Conservation (phyloP, 331 rosid genomes). For the Acacia concinna region DNA sequence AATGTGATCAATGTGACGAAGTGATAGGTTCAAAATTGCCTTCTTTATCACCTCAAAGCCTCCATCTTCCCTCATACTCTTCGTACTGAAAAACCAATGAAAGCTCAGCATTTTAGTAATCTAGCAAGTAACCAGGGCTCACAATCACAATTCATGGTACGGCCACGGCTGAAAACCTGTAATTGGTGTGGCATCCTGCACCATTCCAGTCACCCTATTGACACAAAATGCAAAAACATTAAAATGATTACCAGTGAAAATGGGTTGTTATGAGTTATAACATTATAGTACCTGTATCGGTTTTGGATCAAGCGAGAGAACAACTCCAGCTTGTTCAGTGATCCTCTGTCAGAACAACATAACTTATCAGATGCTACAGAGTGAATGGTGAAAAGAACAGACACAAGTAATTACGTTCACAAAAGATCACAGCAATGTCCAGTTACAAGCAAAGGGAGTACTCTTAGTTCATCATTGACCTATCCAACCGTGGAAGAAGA, state of each 20-base stretch:
- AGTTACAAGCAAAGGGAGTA: not conserved
- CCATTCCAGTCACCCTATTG: constrained; percentile 99
- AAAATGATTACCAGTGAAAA: constrained; percentile 16
- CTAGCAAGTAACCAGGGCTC: not conserved
- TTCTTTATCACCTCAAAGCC: constrained; percentile 90
- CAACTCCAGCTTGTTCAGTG: constrained; percentile 98
- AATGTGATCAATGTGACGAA: constrained; percentile 85
- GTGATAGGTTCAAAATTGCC: constrained; percentile 93
- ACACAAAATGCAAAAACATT: constrained; percentile 25
- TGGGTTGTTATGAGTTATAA: not conserved
- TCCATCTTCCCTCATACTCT: constrained; percentile 98
- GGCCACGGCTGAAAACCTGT: constrained; percentile 55
- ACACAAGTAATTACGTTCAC: not conserved
- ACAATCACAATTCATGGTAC: constrained; percentile 2
- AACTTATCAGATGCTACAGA: constrained; percentile 13
- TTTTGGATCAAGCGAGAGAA: constrained; percentile 94
- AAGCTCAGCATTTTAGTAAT: constrained; percentile 13
- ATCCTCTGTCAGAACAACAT: constrained; percentile 67
- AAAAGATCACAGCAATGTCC: not conserved
- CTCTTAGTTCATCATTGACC: not conserved
- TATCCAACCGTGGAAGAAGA: not conserved
- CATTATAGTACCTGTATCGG: constrained; percentile 77
- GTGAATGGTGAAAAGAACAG: constrained; percentile 9
- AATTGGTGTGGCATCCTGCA: constrained; percentile 98
- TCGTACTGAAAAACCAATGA: constrained; percentile 60